Base-by-base conservation (phyloP, 345 rosid genomes). In the Camelina neglecta region DNA sequence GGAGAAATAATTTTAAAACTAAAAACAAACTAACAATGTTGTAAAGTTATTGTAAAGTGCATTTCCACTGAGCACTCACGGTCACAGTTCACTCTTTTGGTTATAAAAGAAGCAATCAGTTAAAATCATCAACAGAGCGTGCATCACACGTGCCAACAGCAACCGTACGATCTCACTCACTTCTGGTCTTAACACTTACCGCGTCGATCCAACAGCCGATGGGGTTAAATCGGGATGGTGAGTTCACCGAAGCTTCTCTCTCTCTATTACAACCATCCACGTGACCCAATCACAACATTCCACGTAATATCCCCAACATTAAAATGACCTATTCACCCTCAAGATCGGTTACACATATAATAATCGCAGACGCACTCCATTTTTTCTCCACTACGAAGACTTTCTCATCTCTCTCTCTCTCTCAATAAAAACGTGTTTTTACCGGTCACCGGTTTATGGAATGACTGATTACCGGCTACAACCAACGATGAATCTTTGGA, bases 401-500 rank as follows among this genome's bases (percentile, higher is more conserved):
- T 38, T 64, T 58, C 54, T 21, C 56, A 44, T 39, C 53, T 36
- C 72, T 48, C 23, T 35, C 49, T 8, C 60, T 39, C 53, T 24
- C 71, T 48, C 16, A 29, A 39, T 7, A 45, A 8, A 2, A 57
- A 26, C 45, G 8, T 72, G 2, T 38, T 1, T 4, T 77, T 16
- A 71, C 69, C 77, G 73, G 81, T 60, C 6, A 66, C 69, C 58
- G 73, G 81, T 78, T 65, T 59, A 78, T 65, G 61, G 38, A 49
- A 87, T 86, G 90, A 82, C 86, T 38, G 93, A 89, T 51, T 84
- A 81, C 75, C 75, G 90, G 36, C 66, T 81, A 31, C 69, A 67
- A 63, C 86, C 89, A 65, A 53, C 91, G 60, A 90, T 86, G 89
- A 95, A 90, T 82, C 91, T 85, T 10, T 93, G 98, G 98, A 81